Conservation (phyloP, 129 eudicot species). For the Arctium minus region DNA sequence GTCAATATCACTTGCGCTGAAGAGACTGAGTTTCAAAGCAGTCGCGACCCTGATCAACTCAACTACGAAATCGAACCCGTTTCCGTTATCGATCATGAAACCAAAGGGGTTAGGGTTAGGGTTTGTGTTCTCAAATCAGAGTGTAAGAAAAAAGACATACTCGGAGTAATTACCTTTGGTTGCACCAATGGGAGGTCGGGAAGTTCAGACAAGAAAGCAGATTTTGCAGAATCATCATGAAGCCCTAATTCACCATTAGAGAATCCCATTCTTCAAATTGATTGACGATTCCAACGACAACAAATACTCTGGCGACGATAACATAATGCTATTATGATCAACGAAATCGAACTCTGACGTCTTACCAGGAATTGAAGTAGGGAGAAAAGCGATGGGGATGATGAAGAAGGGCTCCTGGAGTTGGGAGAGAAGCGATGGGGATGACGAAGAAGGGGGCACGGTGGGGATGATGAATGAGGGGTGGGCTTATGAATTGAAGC, state of each 20-base stretch:
- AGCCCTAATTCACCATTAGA: conserved; percentile 68
- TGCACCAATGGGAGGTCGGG: not conserved
- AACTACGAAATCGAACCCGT: conserved; percentile 49
- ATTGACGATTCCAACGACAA: conserved; percentile 36
- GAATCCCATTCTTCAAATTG: conserved; percentile 79
- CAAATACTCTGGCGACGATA: conserved; percentile 20
- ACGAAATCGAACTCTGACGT: conserved; percentile 14
- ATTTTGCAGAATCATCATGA: conserved; percentile 47
- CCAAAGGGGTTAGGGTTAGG: not conserved
- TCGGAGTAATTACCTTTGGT: not conserved
- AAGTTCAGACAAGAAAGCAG: not conserved
- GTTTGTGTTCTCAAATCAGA: conserved; percentile 4
- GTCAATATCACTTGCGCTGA: conserved; percentile 63
- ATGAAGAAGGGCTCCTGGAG: too few species aligned
- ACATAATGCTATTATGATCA: conserved; percentile 1
- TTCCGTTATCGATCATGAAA: not conserved
- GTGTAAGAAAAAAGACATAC: conserved; percentile 17
- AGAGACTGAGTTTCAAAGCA: conserved; percentile 70
- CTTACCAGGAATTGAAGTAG: conserved; percentile 24
- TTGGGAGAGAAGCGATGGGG: too few species aligned
- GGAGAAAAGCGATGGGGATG: too few species aligned
- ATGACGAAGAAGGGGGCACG: too few species aligned
- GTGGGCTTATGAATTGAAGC: too few species aligned
- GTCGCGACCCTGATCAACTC: conserved; percentile 65
- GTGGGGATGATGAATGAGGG: too few species aligned